Evolutionary conservation across 2,329 filamentous ascomycete genomes (phyloP), one percentile per base, ranked within the genome.

Genomic region (Penicillium sp.): DNA sequence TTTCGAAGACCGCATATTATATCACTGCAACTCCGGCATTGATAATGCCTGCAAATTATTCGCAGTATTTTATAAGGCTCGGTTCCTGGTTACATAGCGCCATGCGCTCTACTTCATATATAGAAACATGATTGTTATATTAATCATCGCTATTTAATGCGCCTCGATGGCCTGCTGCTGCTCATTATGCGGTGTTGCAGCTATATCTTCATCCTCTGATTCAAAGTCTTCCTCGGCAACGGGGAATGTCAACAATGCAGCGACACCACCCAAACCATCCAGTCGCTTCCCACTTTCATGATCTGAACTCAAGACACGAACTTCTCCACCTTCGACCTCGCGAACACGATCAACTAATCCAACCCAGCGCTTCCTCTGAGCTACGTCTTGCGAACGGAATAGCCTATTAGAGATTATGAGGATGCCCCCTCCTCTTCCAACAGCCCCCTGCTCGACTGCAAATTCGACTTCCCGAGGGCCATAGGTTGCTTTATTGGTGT

Each of bases 401-500:
- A 97, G 77, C 1, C 85, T 83, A 71, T 97, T 96, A 63, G 88
- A 95, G 65, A 99, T 87, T 55, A 99, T 78, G 50, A 99, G 74
- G 2, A 91, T 84, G 12, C 91, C 92, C 0, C 92, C 92, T 8
- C 92, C 91, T 14, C 88, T 82, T 0, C 92, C 92, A 0, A 97
- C 91, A 0, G 92, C 94, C 1, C 93, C 93, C 64, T 94, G 90
- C 11, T 86, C 85, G 3, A 97, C 87, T 0, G 93, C 93, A 59
- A 83, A 84, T 67, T 90, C 86, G 2, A 96, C 91, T 53, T 96
- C 90, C 14, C 80, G 82, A 0, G 88, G 84, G 0, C 94, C 94
- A 72, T 99, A 99, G 82, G 92, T 96, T 2, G 92, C 93, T 56
- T 89, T 84, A 2, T 90, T 89, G 62, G 97, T 92, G 61, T 97